Evolutionary conservation across 768 basidiomycete species (phyloP), one percentile per base, ranked within the genome.

Genomic region (Dioszegia crocea): DNA sequence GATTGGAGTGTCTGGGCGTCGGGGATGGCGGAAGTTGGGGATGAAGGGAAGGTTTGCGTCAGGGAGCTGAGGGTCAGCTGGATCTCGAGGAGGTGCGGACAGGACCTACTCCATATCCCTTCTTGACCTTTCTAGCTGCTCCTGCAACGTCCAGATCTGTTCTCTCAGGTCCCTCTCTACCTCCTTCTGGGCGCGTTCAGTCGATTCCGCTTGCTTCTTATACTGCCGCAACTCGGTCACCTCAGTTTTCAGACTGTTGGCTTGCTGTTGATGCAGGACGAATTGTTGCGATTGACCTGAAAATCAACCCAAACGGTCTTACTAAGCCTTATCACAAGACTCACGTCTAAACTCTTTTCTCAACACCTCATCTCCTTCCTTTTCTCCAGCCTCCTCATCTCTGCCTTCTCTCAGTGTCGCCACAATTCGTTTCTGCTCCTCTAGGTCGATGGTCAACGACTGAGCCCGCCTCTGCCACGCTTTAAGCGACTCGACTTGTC

Each of bases 61-160:
- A 76, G 56, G 16, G 73, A 74, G 49, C 75, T 76, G 46, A 26
- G 1, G 17, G 43, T 59, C 45, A 58, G 51, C 39, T 36, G 23
- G 21, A 16, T 3, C 5, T 56, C 40, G 38, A 23, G 17, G 2
- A 50, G 19, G 29, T n/a, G n/a, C n/a, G n/a, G n/a, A n/a, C 27
- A 10, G 36, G 5, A 64, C 71, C 41, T 45, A 76, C 75, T 76
- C 75, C 68, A 76, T 73, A 36, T 76, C 75, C 17, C 71, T 36
- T 27, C 68, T 59, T 9, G 71, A 62, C 12, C 67, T 61, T 31
- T 75, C 73, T 16, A 76, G 48, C 44, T 75, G 72, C 23, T 69
- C 70, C 21, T 67, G 57, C 46, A 73, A 48, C 3, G 56, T 63
- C 51, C 67, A 29, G 9, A 70, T 67, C 47, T 67, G 60, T 33